These are phyloP conservation scores for Aspergillus sp. DNA, from an alignment of 2,329 filamentous ascomycete genomes.

Conservation along the genomic window DNA sequence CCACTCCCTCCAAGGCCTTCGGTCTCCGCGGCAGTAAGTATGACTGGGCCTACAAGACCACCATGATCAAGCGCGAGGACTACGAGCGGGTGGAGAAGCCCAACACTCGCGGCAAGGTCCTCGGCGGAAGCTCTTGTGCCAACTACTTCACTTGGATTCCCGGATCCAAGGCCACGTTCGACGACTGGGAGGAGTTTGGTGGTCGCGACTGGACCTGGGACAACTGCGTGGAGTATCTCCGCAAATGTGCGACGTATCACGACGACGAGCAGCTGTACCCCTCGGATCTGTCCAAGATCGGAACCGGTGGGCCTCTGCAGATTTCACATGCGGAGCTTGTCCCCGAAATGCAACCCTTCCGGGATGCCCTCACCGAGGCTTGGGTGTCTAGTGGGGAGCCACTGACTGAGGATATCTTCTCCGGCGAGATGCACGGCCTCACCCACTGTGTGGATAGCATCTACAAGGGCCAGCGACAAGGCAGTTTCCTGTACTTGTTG, in stretches of 20 bases:
- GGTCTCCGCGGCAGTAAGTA: slow-evolving; percentile 57
- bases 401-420: slow-evolving; percentile 56
- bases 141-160: slow-evolving; percentile 67
- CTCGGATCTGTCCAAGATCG: slow-evolving; percentile 53
- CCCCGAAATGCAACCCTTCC: slow-evolving; percentile 53
- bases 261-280: slow-evolving; percentile 52
- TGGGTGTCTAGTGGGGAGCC: slow-evolving; percentile 55
- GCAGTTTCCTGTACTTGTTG: slow-evolving; percentile 52
- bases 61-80: slow-evolving; percentile 55
- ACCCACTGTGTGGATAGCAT: slow-evolving; percentile 56
- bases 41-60: slow-evolving; percentile 64
- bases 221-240: slow-evolving; percentile 50
- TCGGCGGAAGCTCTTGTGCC: slow-evolving; percentile 58
- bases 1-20: slow-evolving; percentile 58
- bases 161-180: slow-evolving; percentile 58
- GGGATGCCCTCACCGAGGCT: slow-evolving; percentile 45
- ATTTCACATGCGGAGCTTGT: slow-evolving; percentile 57
- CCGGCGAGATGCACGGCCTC: slow-evolving; percentile 56
- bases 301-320: slow-evolving; percentile 52
- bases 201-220: slow-evolving; percentile 58
- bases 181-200: slow-evolving; percentile 49
- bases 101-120: slow-evolving; percentile 60
- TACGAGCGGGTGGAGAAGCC: slow-evolving; percentile 64
- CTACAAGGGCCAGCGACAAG: slow-evolving; percentile 57
- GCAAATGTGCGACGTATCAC: slow-evolving; percentile 59